Percentiles rank a stretch among this genome's conserved stretches.
phyloP scores from a whole-genome alignment of 805 yeast species.

The Kodamaea neixiangensis region DNA sequence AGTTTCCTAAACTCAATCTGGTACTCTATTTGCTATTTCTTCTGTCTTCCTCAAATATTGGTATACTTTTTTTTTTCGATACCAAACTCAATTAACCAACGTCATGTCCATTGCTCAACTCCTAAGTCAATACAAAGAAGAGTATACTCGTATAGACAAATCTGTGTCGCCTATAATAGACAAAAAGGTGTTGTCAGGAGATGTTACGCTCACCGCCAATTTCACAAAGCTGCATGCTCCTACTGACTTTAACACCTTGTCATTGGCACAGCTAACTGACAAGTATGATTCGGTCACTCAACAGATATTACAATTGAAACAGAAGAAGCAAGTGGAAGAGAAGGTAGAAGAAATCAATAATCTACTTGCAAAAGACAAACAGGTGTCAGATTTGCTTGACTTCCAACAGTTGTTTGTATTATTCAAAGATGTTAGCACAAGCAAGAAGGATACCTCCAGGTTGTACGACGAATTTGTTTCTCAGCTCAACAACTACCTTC shows the following conservation, averaged over 20 bases:
- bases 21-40: too few relatives aligned
- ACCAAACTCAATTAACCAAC: constrained; percentile 11
- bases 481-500: constrained; percentile 19
- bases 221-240: constrained; percentile 1
- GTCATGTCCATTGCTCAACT: constrained; percentile 5
- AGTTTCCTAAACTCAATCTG: too few relatives aligned
- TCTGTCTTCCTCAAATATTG: background rate
- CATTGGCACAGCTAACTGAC: constrained; percentile 12
- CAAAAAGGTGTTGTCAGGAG: constrained; percentile 3
- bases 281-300: constrained; percentile 6
- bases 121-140: constrained; percentile 3
- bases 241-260: constrained; percentile 6
- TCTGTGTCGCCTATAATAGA: background rate
- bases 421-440: constrained; percentile 6
- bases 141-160: background rate
- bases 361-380: constrained; percentile 12
- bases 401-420: constrained; percentile 15
- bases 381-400: constrained; percentile 15
- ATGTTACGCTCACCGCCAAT: constrained; percentile 5
- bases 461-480: constrained; percentile 5
- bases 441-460: background rate
- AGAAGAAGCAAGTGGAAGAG: background rate
- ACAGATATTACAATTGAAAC: constrained; percentile 7
- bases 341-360: constrained; percentile 7
- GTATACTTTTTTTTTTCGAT: background rate